Conservation (phyloP, 768 basidiomycete genomes). For the Tricholoma terreum region DNA sequence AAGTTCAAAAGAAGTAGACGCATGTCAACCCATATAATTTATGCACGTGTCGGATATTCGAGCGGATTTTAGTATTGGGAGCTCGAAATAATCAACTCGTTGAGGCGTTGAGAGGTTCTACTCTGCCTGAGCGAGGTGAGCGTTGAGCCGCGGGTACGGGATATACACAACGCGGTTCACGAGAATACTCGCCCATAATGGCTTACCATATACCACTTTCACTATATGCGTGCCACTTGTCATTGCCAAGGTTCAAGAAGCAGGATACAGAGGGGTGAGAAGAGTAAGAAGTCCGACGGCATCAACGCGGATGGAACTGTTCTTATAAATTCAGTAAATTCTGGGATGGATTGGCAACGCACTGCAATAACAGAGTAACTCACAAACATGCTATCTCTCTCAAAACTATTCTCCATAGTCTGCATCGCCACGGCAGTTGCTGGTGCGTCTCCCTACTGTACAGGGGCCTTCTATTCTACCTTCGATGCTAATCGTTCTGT, state of each 20-base stretch:
- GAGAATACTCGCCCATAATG: neutral
- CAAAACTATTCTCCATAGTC: neutral
- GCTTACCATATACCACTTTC: neutral
- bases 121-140: neutral
- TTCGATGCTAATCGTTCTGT: neutral
- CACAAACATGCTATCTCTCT: neutral
- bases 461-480: too few species aligned
- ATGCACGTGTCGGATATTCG: neutral
- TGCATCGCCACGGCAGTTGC: neutral
- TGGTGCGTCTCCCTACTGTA: neutral
- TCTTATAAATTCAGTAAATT: neutral
- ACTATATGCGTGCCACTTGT: neutral
- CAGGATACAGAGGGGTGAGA: neutral
- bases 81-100: too few species aligned
- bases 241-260: neutral
- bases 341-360: neutral
- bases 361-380: neutral
- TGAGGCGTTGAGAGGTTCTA: too few species aligned
- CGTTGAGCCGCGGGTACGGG: neutral
- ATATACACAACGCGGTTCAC: too few species aligned
- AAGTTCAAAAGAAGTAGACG: neutral
- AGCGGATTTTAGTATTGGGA: neutral
- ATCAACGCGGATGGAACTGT: neutral
- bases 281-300: neutral
- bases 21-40: neutral